Evolutionary conservation across 192 early-diverging fungal genomes (phyloP).

Genomic region (Rhizophagus prolifer): DNA sequence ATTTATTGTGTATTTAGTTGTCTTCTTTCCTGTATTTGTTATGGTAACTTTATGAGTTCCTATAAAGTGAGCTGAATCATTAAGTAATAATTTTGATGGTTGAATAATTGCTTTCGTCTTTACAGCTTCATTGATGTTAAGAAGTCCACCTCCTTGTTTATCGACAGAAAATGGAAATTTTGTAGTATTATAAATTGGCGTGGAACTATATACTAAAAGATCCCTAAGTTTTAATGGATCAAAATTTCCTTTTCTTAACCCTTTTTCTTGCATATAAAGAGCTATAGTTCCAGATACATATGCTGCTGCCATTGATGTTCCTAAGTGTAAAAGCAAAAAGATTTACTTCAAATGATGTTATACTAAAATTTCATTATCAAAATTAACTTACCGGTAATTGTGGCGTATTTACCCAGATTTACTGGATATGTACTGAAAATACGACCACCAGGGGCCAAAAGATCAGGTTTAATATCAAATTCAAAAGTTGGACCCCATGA

Average conservation of each 20-base stretch:
- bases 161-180: background rate
- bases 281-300: slow-evolving; percentile 47
- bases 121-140: background rate
- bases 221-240: background rate
- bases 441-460: slow-evolving; percentile 61
- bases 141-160: background rate
- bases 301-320: slow-evolving; percentile 72
- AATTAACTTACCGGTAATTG: slow-evolving; percentile 33
- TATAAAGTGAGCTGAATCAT: background rate
- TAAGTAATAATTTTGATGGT: background rate
- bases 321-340: slow-evolving; percentile 35
- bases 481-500: slow-evolving; percentile 73
- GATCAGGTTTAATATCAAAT: slow-evolving; percentile 63
- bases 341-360: background rate
- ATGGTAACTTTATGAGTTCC: background rate
- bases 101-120: background rate
- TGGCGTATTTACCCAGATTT: slow-evolving; percentile 37
- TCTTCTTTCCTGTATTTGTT: background rate
- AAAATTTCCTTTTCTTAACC: background rate
- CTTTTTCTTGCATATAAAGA: slow-evolving; percentile 33
- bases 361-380: slow-evolving; percentile 1
- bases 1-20: background rate
- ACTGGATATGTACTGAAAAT: slow-evolving; percentile 64
- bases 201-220: background rate
- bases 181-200: background rate